phyloP scores from a whole-genome alignment of 2,329 filamentous ascomycete genomes.

The Diplodia seriata region DNA sequence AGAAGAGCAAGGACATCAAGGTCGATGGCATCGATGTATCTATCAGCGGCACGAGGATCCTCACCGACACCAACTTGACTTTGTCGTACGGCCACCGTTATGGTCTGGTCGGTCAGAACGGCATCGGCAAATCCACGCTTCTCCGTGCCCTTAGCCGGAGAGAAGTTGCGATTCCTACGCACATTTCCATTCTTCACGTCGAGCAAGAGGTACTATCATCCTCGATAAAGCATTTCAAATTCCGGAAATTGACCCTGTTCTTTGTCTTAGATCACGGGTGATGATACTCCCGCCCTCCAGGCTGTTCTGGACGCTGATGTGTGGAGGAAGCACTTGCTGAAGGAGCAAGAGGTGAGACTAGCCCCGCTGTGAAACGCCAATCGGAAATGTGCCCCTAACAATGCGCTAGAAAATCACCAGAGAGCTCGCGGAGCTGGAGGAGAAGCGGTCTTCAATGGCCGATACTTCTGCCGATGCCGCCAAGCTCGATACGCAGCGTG shows the following conservation, averaged over 20 bases:
- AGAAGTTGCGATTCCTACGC: constrained; percentile 93
- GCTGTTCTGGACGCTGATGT: constrained; percentile 97
- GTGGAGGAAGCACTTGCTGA: constrained; percentile 94
- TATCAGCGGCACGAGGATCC: constrained; percentile 85
- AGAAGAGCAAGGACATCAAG: constrained; percentile 99
- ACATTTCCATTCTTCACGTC: constrained; percentile 98
- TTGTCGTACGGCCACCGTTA: constrained; percentile 92
- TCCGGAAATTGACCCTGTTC: background rate
- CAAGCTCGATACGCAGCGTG: constrained; percentile 83
- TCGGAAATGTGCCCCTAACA: constrained; percentile 32
- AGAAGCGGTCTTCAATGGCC: constrained; percentile 77
- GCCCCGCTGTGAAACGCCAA: background rate
- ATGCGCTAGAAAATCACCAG: constrained; percentile 70
- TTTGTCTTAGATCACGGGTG: constrained; percentile 75
- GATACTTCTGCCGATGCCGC: constrained; percentile 91
- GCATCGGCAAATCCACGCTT: constrained; percentile 88
- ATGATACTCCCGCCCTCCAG: constrained; percentile 93
- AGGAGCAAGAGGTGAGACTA: constrained; percentile 77
- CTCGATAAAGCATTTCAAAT: background rate
- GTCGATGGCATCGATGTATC: constrained; percentile 94
- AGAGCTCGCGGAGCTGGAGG: constrained; percentile 78
- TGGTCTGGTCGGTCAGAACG: constrained; percentile 98
- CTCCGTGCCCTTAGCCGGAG: constrained; percentile 87
- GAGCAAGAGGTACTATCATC: constrained; percentile 81
- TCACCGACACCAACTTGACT: constrained; percentile 88